Percentiles rank a stretch among this genome's conserved stretches.
Conservation (phyloP, 768 basidiomycete species). For the Naematelia encephala region DNA sequence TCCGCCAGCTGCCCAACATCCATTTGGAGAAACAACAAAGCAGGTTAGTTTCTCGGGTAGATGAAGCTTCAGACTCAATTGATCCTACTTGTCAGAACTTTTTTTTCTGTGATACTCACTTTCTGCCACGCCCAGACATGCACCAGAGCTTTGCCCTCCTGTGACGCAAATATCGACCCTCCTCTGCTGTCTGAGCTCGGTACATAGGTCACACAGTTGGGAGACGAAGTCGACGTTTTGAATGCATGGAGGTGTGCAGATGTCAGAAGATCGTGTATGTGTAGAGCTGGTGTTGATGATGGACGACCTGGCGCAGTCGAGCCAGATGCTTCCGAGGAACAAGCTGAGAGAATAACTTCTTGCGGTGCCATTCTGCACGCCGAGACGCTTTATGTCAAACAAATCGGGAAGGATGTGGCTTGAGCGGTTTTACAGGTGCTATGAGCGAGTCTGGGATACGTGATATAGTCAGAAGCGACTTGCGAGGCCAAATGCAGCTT, state of each 20-base stretch:
- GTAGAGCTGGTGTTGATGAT: conserved; percentile 54
- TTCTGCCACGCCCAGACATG: conserved; percentile 94
- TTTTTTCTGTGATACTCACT: conserved; percentile 54
- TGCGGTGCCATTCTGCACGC: conserved; percentile 41
- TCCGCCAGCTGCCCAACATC: conserved; percentile 79
- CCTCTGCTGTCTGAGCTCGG: conserved; percentile 70
- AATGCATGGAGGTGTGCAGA: conserved; percentile 57
- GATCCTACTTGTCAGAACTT: conserved; percentile 61
- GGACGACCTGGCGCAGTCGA: conserved; percentile 19
- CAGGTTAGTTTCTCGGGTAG: conserved; percentile 85
- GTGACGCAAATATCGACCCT: conserved; percentile 77
- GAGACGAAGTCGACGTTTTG: conserved; percentile 71
- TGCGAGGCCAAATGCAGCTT: not conserved
- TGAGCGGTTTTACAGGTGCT: too few species aligned
- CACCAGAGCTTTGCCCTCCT: conserved; percentile 81
- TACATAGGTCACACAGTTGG: conserved; percentile 66
- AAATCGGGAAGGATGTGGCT: too few species aligned
- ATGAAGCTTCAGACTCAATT: conserved; percentile 77
- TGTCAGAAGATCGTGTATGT: conserved; percentile 71
- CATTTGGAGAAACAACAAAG: conserved; percentile 68
- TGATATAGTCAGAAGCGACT: too few species aligned
- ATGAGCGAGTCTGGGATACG: too few species aligned
- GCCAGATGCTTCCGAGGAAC: conserved; percentile 27
- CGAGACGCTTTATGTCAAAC: too few species aligned
- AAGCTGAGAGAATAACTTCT: conserved; percentile 47